Conservation (phyloP, 352 stramenopile species). For the Lagenidium sp. region DNA sequence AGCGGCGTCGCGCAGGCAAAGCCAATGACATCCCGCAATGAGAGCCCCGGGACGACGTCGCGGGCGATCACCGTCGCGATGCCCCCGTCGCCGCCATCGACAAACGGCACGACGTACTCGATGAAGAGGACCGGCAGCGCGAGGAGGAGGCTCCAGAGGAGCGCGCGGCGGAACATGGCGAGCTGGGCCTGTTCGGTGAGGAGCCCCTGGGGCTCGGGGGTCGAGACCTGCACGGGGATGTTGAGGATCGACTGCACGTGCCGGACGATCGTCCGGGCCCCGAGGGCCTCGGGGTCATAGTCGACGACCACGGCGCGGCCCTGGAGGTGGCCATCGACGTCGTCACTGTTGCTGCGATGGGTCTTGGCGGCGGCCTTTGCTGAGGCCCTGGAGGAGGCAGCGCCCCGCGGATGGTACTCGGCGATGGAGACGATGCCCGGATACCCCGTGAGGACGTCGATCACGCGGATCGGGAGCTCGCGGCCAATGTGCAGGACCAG, state of each 20-base stretch:
- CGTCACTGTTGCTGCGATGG: too few species aligned
- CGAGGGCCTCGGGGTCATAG: slow-evolving; percentile 8
- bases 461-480: slow-evolving; percentile 13
- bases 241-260: slow-evolving; percentile 6
- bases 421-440: too few species aligned
- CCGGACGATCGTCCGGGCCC: slow-evolving; percentile 7
- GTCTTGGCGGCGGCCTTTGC: too few species aligned
- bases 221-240: slow-evolving; percentile 42
- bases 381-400: too few species aligned
- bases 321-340: too few species aligned
- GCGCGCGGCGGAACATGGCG: slow-evolving; percentile 28
- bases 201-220: slow-evolving; percentile 25
- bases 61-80: slow-evolving; percentile 5
- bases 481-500: slow-evolving; percentile 40
- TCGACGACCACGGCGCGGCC: slow-evolving; percentile 5
- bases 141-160: slow-evolving; percentile 49
- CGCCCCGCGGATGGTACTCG: too few species aligned
- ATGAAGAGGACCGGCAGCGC: slow-evolving; percentile 42
- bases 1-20: slow-evolving; percentile 60
- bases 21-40: slow-evolving; percentile 37
- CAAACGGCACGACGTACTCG: slow-evolving; percentile 39
- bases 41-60: slow-evolving; percentile 30
- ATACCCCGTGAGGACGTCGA: slow-evolving; percentile 15
- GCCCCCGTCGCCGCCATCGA: slow-evolving; percentile 14
- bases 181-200: slow-evolving; percentile 26